These are phyloP conservation scores for Phytophthora fragariae DNA, from an alignment of 352 stramenopile species.

Conservation along the genomic window DNA sequence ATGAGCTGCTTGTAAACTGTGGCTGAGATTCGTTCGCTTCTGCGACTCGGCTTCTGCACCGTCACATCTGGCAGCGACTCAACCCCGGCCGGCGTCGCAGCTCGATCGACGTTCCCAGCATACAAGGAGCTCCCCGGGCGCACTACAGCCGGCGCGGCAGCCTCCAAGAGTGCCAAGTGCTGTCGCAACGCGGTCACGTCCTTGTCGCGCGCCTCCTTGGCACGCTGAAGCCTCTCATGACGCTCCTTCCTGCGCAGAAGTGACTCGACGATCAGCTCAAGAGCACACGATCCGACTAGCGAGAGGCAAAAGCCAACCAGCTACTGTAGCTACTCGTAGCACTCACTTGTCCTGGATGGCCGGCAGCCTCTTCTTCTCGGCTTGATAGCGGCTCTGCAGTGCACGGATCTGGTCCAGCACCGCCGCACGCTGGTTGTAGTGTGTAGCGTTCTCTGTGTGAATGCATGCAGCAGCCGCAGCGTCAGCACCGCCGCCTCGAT, in stretches of 20 bases:
- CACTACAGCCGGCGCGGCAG: conserved; percentile 18
- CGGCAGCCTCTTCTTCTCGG: conserved; percentile 55
- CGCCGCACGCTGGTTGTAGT: conserved; percentile 43
- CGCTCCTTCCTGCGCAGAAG: conserved; percentile 47
- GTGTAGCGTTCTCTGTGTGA: conserved; percentile 38
- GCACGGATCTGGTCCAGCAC: conserved; percentile 47
- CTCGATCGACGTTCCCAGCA: conserved; percentile 2
- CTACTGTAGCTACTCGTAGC: not conserved
- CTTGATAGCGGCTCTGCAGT: conserved; percentile 51
- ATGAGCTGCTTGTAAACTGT: conserved; percentile 49
- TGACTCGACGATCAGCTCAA: conserved; percentile 6
- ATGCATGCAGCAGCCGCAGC: conserved; percentile 4
- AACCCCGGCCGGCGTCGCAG: conserved; percentile 13
- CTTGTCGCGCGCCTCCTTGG: conserved; percentile 44
- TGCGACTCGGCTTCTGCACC: conserved; percentile 1
- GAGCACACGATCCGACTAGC: not conserved
- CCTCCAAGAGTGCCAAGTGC: conserved; percentile 41
- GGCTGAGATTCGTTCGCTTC: conserved; percentile 11
- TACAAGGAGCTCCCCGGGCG: conserved; percentile 19
- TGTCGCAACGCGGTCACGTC: conserved; percentile 32
- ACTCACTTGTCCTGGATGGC: conserved; percentile 63
- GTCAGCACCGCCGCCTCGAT: conserved; percentile 16
- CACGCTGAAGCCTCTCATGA: conserved; percentile 52
- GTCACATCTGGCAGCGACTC: conserved; percentile 25
- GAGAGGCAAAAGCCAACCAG: not conserved